Evolutionary conservation across 164 flowering plant genomes (phyloP), one percentile per base, ranked within the genome.

Genomic region (Umbilicus rupestris): DNA sequence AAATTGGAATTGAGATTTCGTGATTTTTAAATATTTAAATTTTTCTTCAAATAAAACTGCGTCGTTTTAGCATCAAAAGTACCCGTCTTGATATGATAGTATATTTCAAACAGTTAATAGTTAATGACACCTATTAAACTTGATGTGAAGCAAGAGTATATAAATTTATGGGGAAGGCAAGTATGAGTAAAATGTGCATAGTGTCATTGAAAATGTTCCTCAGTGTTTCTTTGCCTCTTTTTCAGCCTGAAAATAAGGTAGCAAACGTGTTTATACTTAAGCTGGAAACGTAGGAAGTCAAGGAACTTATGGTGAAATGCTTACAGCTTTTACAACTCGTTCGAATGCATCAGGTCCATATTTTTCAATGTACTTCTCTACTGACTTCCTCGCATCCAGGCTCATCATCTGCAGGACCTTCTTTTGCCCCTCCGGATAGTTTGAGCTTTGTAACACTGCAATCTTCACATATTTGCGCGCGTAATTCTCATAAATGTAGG

Each of bases 291-390:
- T 9, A 68, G 50, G 26, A 33, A 68, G 15, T 1, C 33, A 19
- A 37, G 17, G 24, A 30, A 24, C 47, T 15, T 1, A n/a, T 28
- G 31, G n/a, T 42, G 33, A 5, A 47, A 35, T 44, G 60, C 83
- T 76, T 86, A 90, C 98, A 62, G 95, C 97, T 81, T 77, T 87
- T 66, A 93, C 73, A 22, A 87, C 88, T 39, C 89, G 75, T 1
- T 89, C 95, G 52, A 93, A 85, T 50, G 97, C 88, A 1, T 85
- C 92, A 24, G 85, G 70, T 7, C 98, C 97, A 73, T 87, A 30
- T 68, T 66, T 79, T n/a, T 83, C 87, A 33, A 90, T 85, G 77
- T 77, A 90, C 1, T 78, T 74, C 68, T 85, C 89, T 0, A 90
- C 98, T 0, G 90, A 82, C 64, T 80, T 87, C 49, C 98, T 78